Evolutionary conservation across 2,329 filamentous ascomycete genomes (phyloP).

Genomic region (Penicillium sp.): DNA sequence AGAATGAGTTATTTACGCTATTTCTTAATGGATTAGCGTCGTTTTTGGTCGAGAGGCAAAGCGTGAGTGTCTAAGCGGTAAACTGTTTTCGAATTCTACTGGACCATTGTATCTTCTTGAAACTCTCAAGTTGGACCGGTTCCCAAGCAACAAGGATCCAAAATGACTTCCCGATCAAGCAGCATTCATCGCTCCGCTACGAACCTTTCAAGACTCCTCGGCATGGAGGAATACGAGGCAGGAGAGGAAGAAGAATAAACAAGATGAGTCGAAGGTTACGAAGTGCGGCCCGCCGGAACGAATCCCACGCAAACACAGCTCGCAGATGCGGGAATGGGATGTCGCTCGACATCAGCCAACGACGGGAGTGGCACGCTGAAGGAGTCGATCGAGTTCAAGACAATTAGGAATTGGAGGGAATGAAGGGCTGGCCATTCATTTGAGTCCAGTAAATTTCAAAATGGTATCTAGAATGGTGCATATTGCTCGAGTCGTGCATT

Average conservation of each 20-base stretch:
- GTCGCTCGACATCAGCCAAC: neutral
- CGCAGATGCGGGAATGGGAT: slow-evolving; percentile 14
- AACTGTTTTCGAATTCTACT: too few relatives aligned
- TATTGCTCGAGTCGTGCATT: too few relatives aligned
- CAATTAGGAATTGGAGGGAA: slow-evolving; percentile 7
- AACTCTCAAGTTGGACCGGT: neutral
- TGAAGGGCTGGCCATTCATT: neutral
- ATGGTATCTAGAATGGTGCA: neutral
- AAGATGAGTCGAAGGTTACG: slow-evolving; percentile 5
- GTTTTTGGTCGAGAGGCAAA: too few relatives aligned
- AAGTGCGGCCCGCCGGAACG: slow-evolving; percentile 11
- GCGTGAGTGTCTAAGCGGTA: too few relatives aligned
- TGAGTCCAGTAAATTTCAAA: neutral
- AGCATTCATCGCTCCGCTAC: slow-evolving; percentile 7
- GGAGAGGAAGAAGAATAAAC: slow-evolving; percentile 1
- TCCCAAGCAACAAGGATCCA: neutral
- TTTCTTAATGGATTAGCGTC: too few relatives aligned
- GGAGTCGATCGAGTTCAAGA: slow-evolving; percentile 13
- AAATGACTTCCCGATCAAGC: slow-evolving; percentile 13
- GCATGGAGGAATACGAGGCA: neutral
- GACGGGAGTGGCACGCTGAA: slow-evolving; percentile 14
- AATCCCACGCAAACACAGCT: slow-evolving; percentile 9
- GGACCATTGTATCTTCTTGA: neutral
- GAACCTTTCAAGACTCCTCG: slow-evolving; percentile 6
- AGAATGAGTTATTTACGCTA: too few relatives aligned